These are phyloP conservation scores for Stropharia rugosoannulata DNA, from an alignment of 768 basidiomycete genomes.

Conservation along the genomic window DNA sequence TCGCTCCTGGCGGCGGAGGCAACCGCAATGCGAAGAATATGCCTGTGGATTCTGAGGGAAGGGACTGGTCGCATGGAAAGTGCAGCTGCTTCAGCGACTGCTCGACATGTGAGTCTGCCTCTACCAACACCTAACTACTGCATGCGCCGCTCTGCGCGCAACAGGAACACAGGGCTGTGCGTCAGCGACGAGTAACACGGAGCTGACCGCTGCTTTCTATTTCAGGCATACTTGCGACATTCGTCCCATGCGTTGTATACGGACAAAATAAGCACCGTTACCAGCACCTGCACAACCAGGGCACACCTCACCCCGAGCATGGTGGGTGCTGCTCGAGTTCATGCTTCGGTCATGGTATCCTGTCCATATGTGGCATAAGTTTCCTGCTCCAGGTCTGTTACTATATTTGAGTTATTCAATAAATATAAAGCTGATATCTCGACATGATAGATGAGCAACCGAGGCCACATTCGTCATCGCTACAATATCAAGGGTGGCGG, in stretches of 20 bases:
- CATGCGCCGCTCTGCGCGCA: background rate
- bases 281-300: conserved; percentile 33
- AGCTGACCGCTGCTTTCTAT: too few species aligned
- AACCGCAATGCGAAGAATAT: conserved; percentile 35
- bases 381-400: conserved; percentile 38
- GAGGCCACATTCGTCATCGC: conserved; percentile 38
- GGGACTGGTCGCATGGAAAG: conserved; percentile 35
- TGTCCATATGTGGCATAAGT: conserved; percentile 27
- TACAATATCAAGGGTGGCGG: conserved; percentile 47
- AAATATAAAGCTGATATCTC: background rate
- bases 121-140: background rate
- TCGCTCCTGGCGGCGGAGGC: conserved; percentile 25
- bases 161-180: background rate
- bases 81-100: conserved; percentile 29
- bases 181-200: too few species aligned
- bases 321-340: conserved; percentile 32
- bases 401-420: too few species aligned
- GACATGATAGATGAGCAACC: conserved; percentile 26
- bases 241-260: conserved; percentile 41
- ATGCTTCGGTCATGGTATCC: conserved; percentile 33
- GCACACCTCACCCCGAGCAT: conserved; percentile 34
- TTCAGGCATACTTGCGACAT: conserved; percentile 34
- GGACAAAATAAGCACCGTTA: conserved; percentile 38
- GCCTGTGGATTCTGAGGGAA: conserved; percentile 29
- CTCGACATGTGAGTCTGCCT: conserved; percentile 27